phyloP scores from a whole-genome alignment of 2,329 filamentous ascomycete species.

The Ambrosiella xylebori region DNA sequence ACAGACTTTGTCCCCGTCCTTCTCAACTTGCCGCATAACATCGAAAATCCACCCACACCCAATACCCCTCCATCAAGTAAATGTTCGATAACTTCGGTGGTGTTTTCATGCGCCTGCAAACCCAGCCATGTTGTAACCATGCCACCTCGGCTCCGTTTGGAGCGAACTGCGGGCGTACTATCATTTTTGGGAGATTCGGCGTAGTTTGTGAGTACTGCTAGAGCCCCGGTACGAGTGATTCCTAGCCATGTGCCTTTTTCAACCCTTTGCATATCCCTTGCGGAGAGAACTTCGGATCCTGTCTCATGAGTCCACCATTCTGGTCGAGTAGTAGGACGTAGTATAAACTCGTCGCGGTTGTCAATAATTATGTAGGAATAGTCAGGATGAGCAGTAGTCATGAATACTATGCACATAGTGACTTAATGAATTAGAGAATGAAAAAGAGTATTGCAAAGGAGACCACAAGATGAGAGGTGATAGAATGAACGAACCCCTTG shows the following conservation, averaged over 20 bases:
- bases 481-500: too few species aligned
- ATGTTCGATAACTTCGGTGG: slow-evolving; percentile 32
- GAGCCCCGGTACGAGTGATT: slow-evolving; percentile 38
- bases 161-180: slow-evolving; percentile 34
- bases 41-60: slow-evolving; percentile 48
- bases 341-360: slow-evolving; percentile 60
- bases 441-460: not conserved
- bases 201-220: slow-evolving; percentile 51
- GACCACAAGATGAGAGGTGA: not conserved
- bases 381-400: slow-evolving; percentile 58
- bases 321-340: slow-evolving; percentile 44
- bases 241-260: slow-evolving; percentile 52
- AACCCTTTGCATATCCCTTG: slow-evolving; percentile 42
- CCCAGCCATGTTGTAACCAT: slow-evolving; percentile 48
- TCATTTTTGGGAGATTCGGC: slow-evolving; percentile 36
- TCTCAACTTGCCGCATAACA: slow-evolving; percentile 45
- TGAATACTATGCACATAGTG: slow-evolving; percentile 58
- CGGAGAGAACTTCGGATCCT: slow-evolving; percentile 35
- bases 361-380: slow-evolving; percentile 61
- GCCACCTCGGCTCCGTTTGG: slow-evolving; percentile 39
- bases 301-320: slow-evolving; percentile 42
- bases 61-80: slow-evolving; percentile 38
- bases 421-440: not conserved
- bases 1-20: slow-evolving; percentile 15
- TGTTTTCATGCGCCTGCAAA: slow-evolving; percentile 28